These are phyloP conservation scores for Dryas drummondii DNA, from an alignment of 306 rosid genomes.

Conservation along the genomic window DNA sequence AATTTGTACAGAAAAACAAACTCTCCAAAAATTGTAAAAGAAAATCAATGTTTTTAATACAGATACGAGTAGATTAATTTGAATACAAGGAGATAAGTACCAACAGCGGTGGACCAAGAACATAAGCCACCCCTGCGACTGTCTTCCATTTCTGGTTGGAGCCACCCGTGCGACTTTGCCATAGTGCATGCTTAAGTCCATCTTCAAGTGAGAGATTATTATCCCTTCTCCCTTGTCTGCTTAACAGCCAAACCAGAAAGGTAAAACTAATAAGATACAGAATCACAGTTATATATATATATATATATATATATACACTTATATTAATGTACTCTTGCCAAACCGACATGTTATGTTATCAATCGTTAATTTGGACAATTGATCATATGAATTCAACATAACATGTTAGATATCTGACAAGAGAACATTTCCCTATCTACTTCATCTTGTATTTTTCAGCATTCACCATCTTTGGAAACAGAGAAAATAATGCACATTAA, in stretches of 20 bases:
- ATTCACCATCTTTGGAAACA: background rate
- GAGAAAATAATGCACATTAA: background rate
- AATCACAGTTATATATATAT: background rate
- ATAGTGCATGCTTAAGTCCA: background rate
- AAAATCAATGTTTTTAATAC: too few species aligned
- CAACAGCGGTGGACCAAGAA: background rate
- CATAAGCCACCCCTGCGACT: background rate
- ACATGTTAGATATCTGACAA: too few species aligned
- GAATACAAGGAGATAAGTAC: background rate
- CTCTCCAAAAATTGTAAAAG: too few species aligned
- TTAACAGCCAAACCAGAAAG: conserved; percentile 11
- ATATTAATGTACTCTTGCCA: background rate
- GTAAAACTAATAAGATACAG: background rate
- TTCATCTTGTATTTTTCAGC: background rate
- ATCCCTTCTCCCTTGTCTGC: conserved; percentile 17
- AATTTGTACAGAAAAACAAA: too few species aligned
- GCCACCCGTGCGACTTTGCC: background rate
- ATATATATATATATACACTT: background rate
- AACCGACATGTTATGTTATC: too few species aligned
- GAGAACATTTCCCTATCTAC: too few species aligned
- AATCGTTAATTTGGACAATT: too few species aligned
- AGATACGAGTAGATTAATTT: background rate
- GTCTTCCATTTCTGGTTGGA: background rate
- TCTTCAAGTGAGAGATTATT: background rate
- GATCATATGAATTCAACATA: too few species aligned